Evolutionary conservation across 148 eudicot species (phyloP).

Genomic region (Cornus controversa): DNA sequence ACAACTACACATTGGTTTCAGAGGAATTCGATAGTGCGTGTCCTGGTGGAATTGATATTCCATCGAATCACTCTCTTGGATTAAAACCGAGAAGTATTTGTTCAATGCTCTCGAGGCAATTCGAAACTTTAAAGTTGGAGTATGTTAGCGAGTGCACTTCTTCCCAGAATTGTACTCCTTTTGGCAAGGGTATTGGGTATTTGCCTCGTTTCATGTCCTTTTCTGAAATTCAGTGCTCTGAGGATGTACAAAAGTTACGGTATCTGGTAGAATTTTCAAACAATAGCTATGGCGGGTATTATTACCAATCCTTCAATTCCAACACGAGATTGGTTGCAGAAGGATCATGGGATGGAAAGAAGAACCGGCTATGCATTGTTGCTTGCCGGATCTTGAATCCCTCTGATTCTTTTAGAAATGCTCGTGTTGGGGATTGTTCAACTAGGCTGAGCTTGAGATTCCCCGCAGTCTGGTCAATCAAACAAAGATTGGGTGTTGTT

Average conservation of each 20-base stretch:
- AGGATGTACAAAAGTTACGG: neutral
- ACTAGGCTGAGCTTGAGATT: constrained; percentile 21
- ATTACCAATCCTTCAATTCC: neutral
- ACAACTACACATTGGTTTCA: constrained; percentile 20
- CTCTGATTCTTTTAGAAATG: constrained; percentile 1
- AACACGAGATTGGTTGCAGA: constrained; percentile 17
- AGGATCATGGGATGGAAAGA: constrained; percentile 20
- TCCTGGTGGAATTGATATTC: constrained; percentile 5
- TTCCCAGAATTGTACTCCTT: constrained; percentile 11
- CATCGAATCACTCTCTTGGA: neutral
- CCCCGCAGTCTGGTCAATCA: constrained; percentile 20
- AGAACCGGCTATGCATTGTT: constrained; percentile 6
- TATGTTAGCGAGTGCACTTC: constrained; percentile 8
- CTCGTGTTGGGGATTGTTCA: constrained; percentile 24
- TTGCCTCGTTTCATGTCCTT: constrained; percentile 3
- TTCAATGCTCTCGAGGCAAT: neutral
- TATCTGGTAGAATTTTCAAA: neutral
- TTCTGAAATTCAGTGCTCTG: constrained; percentile 15
- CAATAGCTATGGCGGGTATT: neutral
- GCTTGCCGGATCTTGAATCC: constrained; percentile 16
- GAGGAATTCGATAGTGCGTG: neutral
- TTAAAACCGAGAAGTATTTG: constrained; percentile 11
- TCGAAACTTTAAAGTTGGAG: neutral
- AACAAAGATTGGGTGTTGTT: neutral
- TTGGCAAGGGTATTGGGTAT: neutral